These are phyloP conservation scores for Nepenthes mirabilis DNA, from an alignment of 148 eudicot species.

Conservation along the genomic window DNA sequence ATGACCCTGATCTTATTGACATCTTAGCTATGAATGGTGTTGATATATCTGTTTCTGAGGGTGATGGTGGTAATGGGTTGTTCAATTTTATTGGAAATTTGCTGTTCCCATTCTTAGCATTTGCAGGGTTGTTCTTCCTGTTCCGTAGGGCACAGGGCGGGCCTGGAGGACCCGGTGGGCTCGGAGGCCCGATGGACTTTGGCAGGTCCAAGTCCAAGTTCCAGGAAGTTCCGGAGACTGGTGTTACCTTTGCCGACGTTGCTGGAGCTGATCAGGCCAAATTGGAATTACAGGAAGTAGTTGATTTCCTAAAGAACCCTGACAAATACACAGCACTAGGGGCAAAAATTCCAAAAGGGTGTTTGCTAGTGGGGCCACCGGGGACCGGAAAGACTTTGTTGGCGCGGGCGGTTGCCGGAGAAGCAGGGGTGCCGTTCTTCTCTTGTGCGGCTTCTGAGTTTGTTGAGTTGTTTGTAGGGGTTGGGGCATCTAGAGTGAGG, in stretches of 20 bases:
- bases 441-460: conserved; percentile 96
- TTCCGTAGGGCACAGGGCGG: conserved; percentile 88
- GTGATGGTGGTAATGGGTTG: conserved; percentile 76
- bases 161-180: conserved; percentile 95
- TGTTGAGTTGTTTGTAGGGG: conserved; percentile 94
- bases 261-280: conserved; percentile 99
- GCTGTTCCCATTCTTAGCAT: conserved; percentile 68
- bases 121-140: conserved; percentile 77
- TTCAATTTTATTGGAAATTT: conserved; percentile 73
- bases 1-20: conserved; percentile 90
- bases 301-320: conserved; percentile 95
- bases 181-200: conserved; percentile 98
- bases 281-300: conserved; percentile 89
- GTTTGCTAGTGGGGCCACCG: conserved; percentile 89
- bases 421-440: conserved; percentile 86
- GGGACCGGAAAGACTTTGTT: conserved; percentile 93
- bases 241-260: conserved; percentile 74
- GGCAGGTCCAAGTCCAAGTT: conserved; percentile 96
- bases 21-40: conserved; percentile 93
- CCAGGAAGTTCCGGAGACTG: conserved; percentile 98
- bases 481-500: conserved; percentile 93
- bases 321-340: conserved; percentile 95
- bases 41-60: conserved; percentile 88
- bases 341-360: conserved; percentile 95
- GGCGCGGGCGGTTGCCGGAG: conserved; percentile 92